Percentiles rank a stretch among this genome's conserved stretches.
These are phyloP conservation scores for Boletus coccyginus DNA, from an alignment of 768 basidiomycete genomes.

Conservation along the genomic window DNA sequence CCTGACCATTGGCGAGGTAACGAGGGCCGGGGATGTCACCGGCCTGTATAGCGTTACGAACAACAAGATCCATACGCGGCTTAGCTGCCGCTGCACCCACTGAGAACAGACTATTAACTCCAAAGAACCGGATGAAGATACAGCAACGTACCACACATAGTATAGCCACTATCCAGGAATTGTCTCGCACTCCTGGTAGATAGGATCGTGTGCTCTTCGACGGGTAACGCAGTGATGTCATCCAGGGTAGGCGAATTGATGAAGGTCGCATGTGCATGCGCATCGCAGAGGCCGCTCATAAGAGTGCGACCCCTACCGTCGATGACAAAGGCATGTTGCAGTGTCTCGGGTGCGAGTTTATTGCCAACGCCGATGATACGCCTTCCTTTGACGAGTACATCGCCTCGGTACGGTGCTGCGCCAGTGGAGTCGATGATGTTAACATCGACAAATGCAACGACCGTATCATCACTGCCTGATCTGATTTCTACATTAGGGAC, in stretches of 20 bases:
- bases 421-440: constrained; percentile 38
- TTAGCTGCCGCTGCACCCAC: constrained; percentile 37
- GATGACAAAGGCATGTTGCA: constrained; percentile 23
- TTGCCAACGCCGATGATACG: constrained; percentile 29
- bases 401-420: constrained; percentile 30
- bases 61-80: constrained; percentile 31
- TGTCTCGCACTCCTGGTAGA: constrained; percentile 30
- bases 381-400: constrained; percentile 33
- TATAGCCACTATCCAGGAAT: constrained; percentile 37
- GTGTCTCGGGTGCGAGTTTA: constrained; percentile 18
- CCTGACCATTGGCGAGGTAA: constrained; percentile 35
- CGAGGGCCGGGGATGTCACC: constrained; percentile 36
- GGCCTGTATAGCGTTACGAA: constrained; percentile 34
- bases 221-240: constrained; percentile 25
- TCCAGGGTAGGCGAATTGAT: constrained; percentile 33
- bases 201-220: constrained; percentile 35
- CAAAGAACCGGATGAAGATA: not conserved
- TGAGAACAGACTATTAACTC: not conserved
- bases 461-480: constrained; percentile 18
- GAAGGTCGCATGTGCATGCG: constrained; percentile 33
- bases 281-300: constrained; percentile 37
- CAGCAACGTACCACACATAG: constrained; percentile 32
- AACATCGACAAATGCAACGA: constrained; percentile 28
- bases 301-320: constrained; percentile 34
- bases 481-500: constrained; percentile 24